phyloP scores from a whole-genome alignment of 345 rosid species.

The Moringa oleifera region DNA sequence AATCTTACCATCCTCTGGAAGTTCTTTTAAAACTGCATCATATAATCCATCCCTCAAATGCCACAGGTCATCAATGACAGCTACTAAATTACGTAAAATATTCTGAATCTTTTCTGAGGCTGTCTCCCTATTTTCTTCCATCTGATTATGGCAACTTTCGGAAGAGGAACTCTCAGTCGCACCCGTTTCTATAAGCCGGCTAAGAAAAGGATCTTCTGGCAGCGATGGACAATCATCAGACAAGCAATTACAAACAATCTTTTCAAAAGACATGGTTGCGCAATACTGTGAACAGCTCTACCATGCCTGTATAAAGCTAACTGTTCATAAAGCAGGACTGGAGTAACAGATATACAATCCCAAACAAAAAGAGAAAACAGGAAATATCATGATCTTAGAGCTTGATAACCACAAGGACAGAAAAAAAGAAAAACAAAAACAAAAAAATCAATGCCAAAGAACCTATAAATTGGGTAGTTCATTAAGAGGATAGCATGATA shows the following conservation, averaged over 20 bases:
- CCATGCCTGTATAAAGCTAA: not conserved
- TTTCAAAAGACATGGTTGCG: constrained; percentile 24
- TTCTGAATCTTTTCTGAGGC: constrained; percentile 35
- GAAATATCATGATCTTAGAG: not conserved
- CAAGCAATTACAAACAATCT: constrained; percentile 17
- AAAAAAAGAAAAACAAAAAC: too few relatives aligned
- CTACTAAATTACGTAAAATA: constrained; percentile 45
- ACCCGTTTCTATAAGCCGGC: constrained; percentile 73
- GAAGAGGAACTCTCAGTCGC: constrained; percentile 81
- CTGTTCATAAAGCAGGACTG: not conserved
- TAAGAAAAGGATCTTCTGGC: constrained; percentile 52
- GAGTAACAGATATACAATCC: not conserved
- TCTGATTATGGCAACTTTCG: constrained; percentile 32
- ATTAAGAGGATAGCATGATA: not conserved
- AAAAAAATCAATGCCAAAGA: too few relatives aligned
- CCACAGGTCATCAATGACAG: constrained; percentile 53
- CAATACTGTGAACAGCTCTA: not conserved
- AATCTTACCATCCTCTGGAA: constrained; percentile 46
- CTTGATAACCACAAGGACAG: not conserved
- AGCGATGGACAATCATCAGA: constrained; percentile 46
- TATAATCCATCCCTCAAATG: constrained; percentile 53
- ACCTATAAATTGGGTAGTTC: not conserved
- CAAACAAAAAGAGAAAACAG: not conserved
- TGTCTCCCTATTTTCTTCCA: constrained; percentile 38
- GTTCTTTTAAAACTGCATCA: constrained; percentile 42